A percentile compares a stretch with the other conserved stretches of the same genome.
These are phyloP conservation scores for Thielaviopsis ethacetica DNA, from an alignment of 2,329 filamentous ascomycete genomes.

Conservation along the genomic window DNA sequence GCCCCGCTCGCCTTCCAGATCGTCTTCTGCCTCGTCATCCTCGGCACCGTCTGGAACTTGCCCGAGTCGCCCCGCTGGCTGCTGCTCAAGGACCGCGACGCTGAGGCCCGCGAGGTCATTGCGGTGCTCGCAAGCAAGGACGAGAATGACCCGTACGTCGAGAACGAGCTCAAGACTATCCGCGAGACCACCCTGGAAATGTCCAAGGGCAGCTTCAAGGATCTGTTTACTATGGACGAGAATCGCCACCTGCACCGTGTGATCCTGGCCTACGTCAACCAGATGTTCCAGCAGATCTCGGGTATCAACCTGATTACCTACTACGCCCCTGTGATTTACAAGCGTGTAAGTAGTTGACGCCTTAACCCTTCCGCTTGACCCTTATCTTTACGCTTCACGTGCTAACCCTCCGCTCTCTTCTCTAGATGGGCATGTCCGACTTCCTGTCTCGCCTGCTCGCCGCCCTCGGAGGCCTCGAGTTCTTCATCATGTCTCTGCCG, in stretches of 20 bases:
- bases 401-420: constrained; percentile 20
- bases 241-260: constrained; percentile 40
- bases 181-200: constrained; percentile 51
- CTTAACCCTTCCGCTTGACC: too few species aligned
- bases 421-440: constrained; percentile 26
- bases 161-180: constrained; percentile 42
- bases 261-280: constrained; percentile 42
- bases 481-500: constrained; percentile 33
- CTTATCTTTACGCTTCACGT: too few species aligned
- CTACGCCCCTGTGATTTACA: constrained; percentile 44
- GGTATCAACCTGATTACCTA: constrained; percentile 48
- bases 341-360: constrained; percentile 14
- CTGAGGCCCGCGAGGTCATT: constrained; percentile 31
- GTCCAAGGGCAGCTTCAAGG: constrained; percentile 34
- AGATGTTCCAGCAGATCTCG: constrained; percentile 50
- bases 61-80: constrained; percentile 38
- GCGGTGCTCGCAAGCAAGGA: constrained; percentile 38
- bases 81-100: constrained; percentile 28
- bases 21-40: constrained; percentile 40
- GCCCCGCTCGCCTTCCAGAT: constrained; percentile 42
- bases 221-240: constrained; percentile 37
- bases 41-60: constrained; percentile 30
- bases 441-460: constrained; percentile 39
- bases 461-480: constrained; percentile 22
- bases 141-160: constrained; percentile 38